Conservation (phyloP, 2,329 filamentous ascomycete genomes). For the Shiraia sp. region DNA sequence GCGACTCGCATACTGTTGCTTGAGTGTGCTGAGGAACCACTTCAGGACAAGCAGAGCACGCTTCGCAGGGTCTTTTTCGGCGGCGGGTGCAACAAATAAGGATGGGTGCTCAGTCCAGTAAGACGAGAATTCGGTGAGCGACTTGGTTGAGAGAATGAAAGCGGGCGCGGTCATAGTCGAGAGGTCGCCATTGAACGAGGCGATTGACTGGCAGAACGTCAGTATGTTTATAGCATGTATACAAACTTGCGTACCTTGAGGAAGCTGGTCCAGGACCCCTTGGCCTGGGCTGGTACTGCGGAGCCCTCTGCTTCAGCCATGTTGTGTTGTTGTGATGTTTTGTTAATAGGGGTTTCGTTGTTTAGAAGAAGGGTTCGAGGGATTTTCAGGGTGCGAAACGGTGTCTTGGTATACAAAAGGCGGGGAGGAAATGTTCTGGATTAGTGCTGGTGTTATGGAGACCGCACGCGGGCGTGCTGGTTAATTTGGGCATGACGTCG, state of each 20-base stretch:
- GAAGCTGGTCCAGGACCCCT: slow-evolving; percentile 55
- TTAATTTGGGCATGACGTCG: slow-evolving; percentile 22
- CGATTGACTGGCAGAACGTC: slow-evolving; percentile 49
- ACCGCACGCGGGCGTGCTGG: slow-evolving; percentile 11
- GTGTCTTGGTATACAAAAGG: slow-evolving; percentile 1
- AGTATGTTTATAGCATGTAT: slow-evolving; percentile 4
- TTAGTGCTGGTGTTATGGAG: slow-evolving; percentile 15
- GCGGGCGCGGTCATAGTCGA: slow-evolving; percentile 61
- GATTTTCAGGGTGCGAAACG: not conserved
- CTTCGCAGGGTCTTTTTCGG: slow-evolving; percentile 78
- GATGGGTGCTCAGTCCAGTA: slow-evolving; percentile 61
- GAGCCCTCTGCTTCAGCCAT: slow-evolving; percentile 48
- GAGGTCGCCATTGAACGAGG: slow-evolving; percentile 60
- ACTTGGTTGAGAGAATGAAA: slow-evolving; percentile 59
- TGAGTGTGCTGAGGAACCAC: slow-evolving; percentile 93
- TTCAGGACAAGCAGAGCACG: slow-evolving; percentile 86
- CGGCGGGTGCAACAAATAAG: slow-evolving; percentile 79
- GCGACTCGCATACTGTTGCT: slow-evolving; percentile 76
- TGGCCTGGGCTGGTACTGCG: slow-evolving; percentile 51
- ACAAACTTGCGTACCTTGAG: slow-evolving; percentile 46
- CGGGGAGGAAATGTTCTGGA: slow-evolving; percentile 6
- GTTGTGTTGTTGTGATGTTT: slow-evolving; percentile 7
- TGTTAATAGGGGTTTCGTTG: slow-evolving; percentile 2
- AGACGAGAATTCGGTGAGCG: slow-evolving; percentile 60
- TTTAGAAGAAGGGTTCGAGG: not conserved